Base-by-base conservation (phyloP, 768 basidiomycete genomes). In the Sistotremastrum niveocremeum region DNA sequence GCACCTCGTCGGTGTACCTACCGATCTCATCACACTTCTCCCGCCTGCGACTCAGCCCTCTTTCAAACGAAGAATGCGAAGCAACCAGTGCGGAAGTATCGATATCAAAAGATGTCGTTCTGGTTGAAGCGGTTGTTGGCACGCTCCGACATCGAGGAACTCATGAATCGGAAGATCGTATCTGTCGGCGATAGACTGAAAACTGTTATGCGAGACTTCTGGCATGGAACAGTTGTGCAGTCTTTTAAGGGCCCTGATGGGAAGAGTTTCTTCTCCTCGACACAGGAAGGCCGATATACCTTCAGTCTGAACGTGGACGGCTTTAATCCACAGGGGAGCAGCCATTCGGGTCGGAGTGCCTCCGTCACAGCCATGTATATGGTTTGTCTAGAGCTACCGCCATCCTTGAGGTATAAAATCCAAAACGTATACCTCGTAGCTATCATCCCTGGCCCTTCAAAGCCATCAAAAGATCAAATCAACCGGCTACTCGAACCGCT, bases 371-470 rank as follows among this genome's bases (percentile, higher is more conserved):
- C 57, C 0, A 58, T 66, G 7, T 62, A 60, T 12, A 44, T 69
- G 41, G 55, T 57, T 2, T 66, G 65, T 46, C 46, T 66, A 9
- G 67, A 67, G 41, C 54, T 69, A 1, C 68, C 68, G 4, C 49
- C 52, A 3, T 41, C 50, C 4, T 28, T 62, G 1, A 56, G 60
- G 4, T 57, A 62, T 41, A 50, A 57, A 11, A 39, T 51, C 0
- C 62, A 67, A 49, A 62, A 67, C 42, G 59, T 63, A 42, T 64
- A 62, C 45, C 42, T 67, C 8, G 60, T 55, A 29, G 62, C 57
- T 0, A 52, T 67, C 2, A 60, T 68, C 8, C 64, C 66, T 41
- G 64, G 65, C 1, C 65, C 64, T 4, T 47, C 54, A 4, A 61
- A 67, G 44, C 66, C 60, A 0, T 47, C 54, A 1, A 40, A 49